A percentile compares a stretch with the other conserved stretches of the same genome.
Conservation (phyloP, 2,329 filamentous ascomycete genomes). For the Coniochaeta ligniaria region DNA sequence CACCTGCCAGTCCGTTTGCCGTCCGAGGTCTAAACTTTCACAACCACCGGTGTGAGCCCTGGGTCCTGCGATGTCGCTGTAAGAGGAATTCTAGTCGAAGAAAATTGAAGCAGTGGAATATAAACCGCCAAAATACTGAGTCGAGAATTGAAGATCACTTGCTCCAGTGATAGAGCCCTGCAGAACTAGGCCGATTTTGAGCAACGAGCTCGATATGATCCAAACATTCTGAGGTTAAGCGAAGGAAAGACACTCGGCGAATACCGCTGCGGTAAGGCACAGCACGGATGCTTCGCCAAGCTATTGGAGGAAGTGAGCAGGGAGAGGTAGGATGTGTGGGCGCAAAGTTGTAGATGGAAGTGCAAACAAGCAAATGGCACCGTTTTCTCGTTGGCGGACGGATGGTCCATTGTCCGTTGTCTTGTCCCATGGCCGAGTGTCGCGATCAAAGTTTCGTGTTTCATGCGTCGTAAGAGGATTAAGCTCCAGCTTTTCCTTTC, state of each 20-base stretch:
- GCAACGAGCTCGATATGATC: background rate
- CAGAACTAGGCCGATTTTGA: background rate
- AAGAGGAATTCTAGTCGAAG: background rate
- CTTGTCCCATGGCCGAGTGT: background rate
- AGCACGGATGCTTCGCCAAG: background rate
- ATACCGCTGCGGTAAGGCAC: background rate
- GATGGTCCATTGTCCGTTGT: background rate
- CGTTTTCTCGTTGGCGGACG: background rate
- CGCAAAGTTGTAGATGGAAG: background rate
- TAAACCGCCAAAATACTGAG: background rate
- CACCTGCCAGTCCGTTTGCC: background rate
- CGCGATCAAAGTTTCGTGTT: background rate
- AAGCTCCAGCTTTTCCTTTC: background rate
- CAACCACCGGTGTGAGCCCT: background rate
- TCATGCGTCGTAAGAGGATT: background rate
- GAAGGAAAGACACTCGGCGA: background rate
- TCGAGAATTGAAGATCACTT: background rate
- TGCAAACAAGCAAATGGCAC: background rate
- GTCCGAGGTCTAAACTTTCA: background rate
- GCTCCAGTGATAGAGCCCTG: background rate
- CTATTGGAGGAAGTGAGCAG: background rate
- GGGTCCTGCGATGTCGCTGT: background rate
- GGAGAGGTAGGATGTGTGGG: background rate
- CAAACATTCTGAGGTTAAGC: background rate
- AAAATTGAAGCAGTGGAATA: background rate